phyloP scores from a whole-genome alignment of 2,329 filamentous ascomycete genomes.

The Neofusicoccum laricinum region DNA sequence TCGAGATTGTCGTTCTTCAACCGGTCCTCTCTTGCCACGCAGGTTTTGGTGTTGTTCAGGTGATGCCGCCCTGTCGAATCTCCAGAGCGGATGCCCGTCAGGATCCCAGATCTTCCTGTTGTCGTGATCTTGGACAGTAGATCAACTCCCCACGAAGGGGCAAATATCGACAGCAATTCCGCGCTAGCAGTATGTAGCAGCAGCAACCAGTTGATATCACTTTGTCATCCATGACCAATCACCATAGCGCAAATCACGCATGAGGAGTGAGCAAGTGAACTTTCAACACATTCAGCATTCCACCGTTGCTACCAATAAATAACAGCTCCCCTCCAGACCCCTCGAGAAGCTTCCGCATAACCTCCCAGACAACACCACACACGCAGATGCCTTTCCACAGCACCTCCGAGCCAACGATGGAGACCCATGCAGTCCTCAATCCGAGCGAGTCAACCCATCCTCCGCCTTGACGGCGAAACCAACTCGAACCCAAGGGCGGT shows the following conservation, averaged over 20 bases:
- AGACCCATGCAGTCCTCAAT: not conserved
- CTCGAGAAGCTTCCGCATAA: not conserved
- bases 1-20: too few species aligned
- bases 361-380: not conserved
- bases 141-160: too few species aligned
- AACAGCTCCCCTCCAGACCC: not conserved
- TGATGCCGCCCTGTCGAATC: too few species aligned
- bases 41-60: too few species aligned
- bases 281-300: not conserved
- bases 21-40: too few species aligned
- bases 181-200: too few species aligned
- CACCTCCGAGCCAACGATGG: not conserved
- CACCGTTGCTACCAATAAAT: not conserved
- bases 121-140: too few species aligned
- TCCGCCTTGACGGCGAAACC: conserved; percentile 1
- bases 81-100: too few species aligned
- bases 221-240: not conserved
- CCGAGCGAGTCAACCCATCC: not conserved
- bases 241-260: not conserved
- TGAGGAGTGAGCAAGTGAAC: not conserved
- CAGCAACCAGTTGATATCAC: too few species aligned
- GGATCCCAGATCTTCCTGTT: too few species aligned
- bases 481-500: conserved; percentile 6
- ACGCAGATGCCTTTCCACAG: not conserved
- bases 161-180: too few species aligned